Base-by-base conservation (phyloP, 768 basidiomycete species). In the Russula foetens region DNA sequence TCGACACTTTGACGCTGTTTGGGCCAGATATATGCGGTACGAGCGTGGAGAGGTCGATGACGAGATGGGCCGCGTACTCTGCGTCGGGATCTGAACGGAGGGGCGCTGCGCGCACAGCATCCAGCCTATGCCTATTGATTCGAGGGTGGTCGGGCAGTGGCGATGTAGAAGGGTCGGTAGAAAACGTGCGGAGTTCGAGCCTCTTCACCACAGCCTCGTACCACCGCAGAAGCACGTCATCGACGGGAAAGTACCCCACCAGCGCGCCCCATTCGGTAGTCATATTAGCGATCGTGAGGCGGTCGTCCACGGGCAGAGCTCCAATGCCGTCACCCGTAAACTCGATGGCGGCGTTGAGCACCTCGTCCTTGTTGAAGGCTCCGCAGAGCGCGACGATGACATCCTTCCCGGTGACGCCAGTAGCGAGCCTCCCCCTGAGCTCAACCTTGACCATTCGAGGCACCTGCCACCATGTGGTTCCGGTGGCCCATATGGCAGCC, bases 251-350 rank as follows among this genome's bases (percentile, higher is more conserved):
- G 7, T 97, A 84, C 33, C 97, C 97, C 8, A 84, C 94, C 2
- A 99, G 81, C 2, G 97, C 97, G 46, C 97, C 97, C 97, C 97
- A 99, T 73, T 99, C 97, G 31, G 97, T 98, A 6, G 97, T 98
- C 97, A 98, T 99, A 73, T 99, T 98, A n/a, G 94, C 79, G 66
- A 98, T 98, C 0, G 96, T 95, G 48, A 99, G 79, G 44, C 97
- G 84, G 67, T 98, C 95, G 69, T 99, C 96, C 56, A 99, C 81
- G 4, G 83, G 74, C 51, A 99, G 77, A 19, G 83, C 79, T 19
- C 81, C 69, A 11, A 98, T 80, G 26, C 97, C 97, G 35, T 90
- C 86, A 12, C 97, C 97, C 0, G 86, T 85, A 71, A 99, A 99
- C 72, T 99, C 97, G 71, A 99, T 86, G 1, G 95, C 97, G 28